Conservation (phyloP, 2,329 filamentous ascomycete species). For the Botrytis pseudocinerea region DNA sequence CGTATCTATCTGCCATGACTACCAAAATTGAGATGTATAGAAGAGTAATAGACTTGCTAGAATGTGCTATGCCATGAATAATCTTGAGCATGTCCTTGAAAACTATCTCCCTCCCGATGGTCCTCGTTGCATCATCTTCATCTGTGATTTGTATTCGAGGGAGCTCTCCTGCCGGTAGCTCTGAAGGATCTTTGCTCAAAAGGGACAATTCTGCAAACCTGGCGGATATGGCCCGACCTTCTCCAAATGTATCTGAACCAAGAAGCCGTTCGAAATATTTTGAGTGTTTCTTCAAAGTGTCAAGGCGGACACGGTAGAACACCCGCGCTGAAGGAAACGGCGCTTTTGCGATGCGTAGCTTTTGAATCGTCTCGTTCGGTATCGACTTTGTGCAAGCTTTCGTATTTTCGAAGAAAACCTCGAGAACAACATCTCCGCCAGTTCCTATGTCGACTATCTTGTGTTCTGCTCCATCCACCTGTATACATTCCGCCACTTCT, state of each 20-base stretch:
- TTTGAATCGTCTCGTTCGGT: constrained; percentile 50
- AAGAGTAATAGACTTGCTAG: constrained; percentile 51
- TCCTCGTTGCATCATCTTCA: constrained; percentile 66
- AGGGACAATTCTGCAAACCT: constrained; percentile 52
- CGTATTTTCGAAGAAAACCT: constrained; percentile 64
- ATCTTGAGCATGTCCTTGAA: constrained; percentile 68
- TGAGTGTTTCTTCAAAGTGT: constrained; percentile 59
- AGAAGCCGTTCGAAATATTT: constrained; percentile 71
- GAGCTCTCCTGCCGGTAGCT: constrained; percentile 54
- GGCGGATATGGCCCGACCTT: constrained; percentile 58
- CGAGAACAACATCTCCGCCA: constrained; percentile 65
- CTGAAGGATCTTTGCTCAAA: constrained; percentile 49
- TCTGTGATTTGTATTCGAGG: constrained; percentile 65
- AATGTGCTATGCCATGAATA: constrained; percentile 55
- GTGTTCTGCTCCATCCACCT: constrained; percentile 32
- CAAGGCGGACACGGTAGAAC: constrained; percentile 60
- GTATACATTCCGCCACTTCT: constrained; percentile 22
- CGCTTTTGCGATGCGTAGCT: constrained; percentile 37
- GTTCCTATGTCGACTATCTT: constrained; percentile 53
- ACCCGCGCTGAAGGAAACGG: constrained; percentile 35
- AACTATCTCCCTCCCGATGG: constrained; percentile 59
- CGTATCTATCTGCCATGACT: constrained; percentile 72
- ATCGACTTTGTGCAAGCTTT: constrained; percentile 51
- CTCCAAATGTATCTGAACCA: constrained; percentile 59
- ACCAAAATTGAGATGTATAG: constrained; percentile 65